Evolutionary conservation across 169 alveolate genomes (phyloP), one percentile per base, ranked within the genome.

Genomic region (Plasmodium berghei): DNA sequence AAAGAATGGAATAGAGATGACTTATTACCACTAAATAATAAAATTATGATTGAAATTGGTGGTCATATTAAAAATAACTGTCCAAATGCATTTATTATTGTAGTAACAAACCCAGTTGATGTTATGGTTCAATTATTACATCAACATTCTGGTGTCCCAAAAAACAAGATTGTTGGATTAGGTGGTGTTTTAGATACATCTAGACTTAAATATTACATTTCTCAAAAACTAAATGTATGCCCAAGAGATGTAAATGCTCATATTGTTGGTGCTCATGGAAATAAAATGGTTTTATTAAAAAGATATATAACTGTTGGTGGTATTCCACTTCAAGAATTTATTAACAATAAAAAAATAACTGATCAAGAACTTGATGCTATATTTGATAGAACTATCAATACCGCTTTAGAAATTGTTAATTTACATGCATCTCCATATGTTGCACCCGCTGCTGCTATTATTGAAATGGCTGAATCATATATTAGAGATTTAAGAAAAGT

Each of bases 191-290:
- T 96, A 58, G 98, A 96, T 73, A 94, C 97, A 3, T 90, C 96
- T 28, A 94, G 97, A 55, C 75, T 96, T 85, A 89, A 91, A 75
- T 94, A 93, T 87, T 89, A 93, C 71, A 85, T 96, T 28, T 88
- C 97, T 59, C 89, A 92, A 63, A 94, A 91, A 63, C 72, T 96
- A 40, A 88, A 73, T 18, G 96, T 94, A 14, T 92, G 95, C 93
- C 96, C 96, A 24, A 87, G 93, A 70, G 94, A 93, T 75, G 95
- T 96, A 12, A 95, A 95, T 64, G 98, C 96, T 14, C 92, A 73
- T 46, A 95, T 95, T 52, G 94, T 96, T 22, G 98, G 97, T 18
- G 97, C 96, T 5, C 98, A 96, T 87, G 97, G 98, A 12, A 94
- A 94, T 80, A 90, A 90, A 26, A 94, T 94, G 95, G 90, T 90